Evolutionary conservation across 2,329 filamentous ascomycete species (phyloP), one percentile per base, ranked within the genome.

Genomic region (Epicoccum sorghinum): DNA sequence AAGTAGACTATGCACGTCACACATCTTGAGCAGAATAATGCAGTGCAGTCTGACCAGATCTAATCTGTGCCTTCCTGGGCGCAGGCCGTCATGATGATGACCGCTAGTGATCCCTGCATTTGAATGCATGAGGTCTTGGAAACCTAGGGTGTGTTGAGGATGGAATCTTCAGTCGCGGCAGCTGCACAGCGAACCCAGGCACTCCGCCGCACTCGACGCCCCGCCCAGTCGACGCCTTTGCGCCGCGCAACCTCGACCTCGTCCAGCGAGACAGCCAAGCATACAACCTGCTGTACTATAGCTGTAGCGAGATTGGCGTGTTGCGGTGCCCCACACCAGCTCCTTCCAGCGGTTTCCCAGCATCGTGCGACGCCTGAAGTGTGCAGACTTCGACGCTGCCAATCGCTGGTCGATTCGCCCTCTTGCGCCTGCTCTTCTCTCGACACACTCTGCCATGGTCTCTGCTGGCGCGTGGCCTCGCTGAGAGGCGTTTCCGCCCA

Each of bases 401-500:
- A 55, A 29, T 50, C 37, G 46, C 40, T 32, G 41, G 46, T 23
- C 52, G 37, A 50, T 25, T 10, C 14, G 42, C 52, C 38, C 41
- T 22, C 24, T 41, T 50, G 52, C 42, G 38, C 52, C 23, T 38
- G 22, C 45, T 25, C 41, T 13, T 14, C 54, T 44, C 47, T 29
- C 39, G 25, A 46, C 25, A 45, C 25, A 18, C 8, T 38, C 37
- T 55, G 47, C 30, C 22, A 73, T 74, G 69, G 66, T 66, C 60
- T 47, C 57, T 61, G 57, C 55, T 55, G 52, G 61, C 48, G 42
- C 60, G 57, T 61, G 61, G 69, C 71, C 71, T 72, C 71, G 66
- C 65, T 71, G 68, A 70, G 69, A 70, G 71, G 70, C 68, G 50
- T 41, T 25, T 25, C 38, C 43, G 48, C 52, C 52, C n/a, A 45